Evolutionary conservation across 495 filamentous ascomycete species (phyloP), one percentile per base, ranked within the genome.

Genomic region (Talaromyces wortmannii): DNA sequence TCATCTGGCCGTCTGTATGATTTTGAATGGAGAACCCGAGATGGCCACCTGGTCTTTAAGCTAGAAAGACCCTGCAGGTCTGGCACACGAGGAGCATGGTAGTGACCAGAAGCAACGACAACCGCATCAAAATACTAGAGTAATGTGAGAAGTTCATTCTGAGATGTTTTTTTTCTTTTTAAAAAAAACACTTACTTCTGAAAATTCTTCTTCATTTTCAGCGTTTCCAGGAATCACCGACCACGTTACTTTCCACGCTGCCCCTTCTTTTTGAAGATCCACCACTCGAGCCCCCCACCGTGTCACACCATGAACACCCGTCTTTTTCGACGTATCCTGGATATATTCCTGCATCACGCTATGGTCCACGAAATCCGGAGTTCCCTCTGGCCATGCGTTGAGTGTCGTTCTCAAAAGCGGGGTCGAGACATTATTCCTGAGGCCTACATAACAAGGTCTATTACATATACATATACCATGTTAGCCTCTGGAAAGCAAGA

Each of bases 361-460:
- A 55, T 87, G 83, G 45, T 69, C 80, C 13, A 86, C 77, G 59
- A 74, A 80, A 43, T 74, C 72, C 12, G 72, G 74, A 0, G 81
- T 87, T 5, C 78, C 81, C 17, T 80, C 70, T 2, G 81, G 78
- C 83, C 84, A 88, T 0, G 68, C 59, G 48, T 78, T 78, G n/a
- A 85, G 71, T 49, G 72, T 81, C 31, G 80, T 78, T 43, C 73
- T 66, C 68, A 88, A 80, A 31, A 88, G 62, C 10, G 70, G 71
- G 1, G 83, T 87, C 5, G 83, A 73, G 5, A 89, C 79, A 63
- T 89, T 89, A 51, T 84, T 90, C 30, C 68, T 79, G 10, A 89
- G 67, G 16, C 82, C 82, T 4, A 74, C 72, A 55, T 89, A 89
- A 58, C 79, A 76, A 17, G 76, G 77, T 13, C 77, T 78, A 46